phyloP scores from a whole-genome alignment of 805 yeast genomes.

The Myxozyma melibiosi region DNA sequence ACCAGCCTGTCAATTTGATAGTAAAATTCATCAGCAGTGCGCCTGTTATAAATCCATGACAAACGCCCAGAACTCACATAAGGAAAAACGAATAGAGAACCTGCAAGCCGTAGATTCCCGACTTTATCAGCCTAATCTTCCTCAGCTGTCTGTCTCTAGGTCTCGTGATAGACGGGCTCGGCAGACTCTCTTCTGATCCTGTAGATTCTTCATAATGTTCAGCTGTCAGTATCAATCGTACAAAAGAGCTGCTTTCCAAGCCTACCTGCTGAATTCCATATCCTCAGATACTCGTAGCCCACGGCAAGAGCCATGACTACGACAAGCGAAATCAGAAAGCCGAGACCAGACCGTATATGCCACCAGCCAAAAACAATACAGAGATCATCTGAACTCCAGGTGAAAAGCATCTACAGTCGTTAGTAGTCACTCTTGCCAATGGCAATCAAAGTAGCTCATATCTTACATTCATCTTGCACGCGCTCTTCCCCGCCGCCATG shows the following conservation, averaged over 20 bases:
- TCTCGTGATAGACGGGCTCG: conserved; percentile 2
- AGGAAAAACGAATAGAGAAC: conserved; percentile 64
- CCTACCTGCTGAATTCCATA: background rate
- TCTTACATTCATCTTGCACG: conserved; percentile 23
- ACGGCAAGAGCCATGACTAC: conserved; percentile 53
- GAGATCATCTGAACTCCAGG: conserved; percentile 73
- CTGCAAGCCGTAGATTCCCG: conserved; percentile 58
- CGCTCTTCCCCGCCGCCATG: background rate
- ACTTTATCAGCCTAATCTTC: background rate
- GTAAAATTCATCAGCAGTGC: no score
- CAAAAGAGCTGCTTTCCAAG: background rate
- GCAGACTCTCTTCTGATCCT: conserved; percentile 2
- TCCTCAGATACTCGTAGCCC: conserved; percentile 63
- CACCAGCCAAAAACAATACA: conserved; percentile 80
- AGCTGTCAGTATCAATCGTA: background rate
- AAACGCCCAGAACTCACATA: conserved; percentile 37
- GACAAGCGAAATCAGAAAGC: conserved; percentile 56
- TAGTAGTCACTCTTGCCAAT: background rate
- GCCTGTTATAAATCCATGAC: conserved; percentile 32
- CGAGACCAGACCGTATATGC: conserved; percentile 62
- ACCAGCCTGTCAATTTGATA: no score
- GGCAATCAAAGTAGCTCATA: background rate
- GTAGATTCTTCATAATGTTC: background rate
- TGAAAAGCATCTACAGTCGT: conserved; percentile 58
- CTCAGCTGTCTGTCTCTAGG: background rate